Conservation (phyloP, 139 green algal genomes). For the Ettlia oleoabundans region DNA sequence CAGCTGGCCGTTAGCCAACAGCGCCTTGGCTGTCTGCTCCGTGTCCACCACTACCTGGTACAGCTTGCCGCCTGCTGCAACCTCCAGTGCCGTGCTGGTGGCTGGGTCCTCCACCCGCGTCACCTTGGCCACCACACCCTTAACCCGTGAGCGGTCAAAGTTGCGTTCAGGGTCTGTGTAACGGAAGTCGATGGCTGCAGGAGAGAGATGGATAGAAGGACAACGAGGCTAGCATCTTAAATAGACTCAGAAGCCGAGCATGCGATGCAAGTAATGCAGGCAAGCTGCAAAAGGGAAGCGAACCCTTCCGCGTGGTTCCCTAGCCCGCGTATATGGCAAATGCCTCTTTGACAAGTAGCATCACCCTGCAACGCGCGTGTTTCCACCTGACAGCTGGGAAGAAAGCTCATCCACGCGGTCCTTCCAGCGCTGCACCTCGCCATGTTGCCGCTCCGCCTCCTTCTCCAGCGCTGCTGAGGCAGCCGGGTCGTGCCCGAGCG, state of each 20-base stretch:
- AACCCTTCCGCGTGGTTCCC: no score
- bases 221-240: no score
- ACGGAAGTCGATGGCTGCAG: conserved; percentile 69
- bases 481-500: conserved; percentile 53
- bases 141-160: conserved; percentile 75
- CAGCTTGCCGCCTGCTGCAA: conserved; percentile 93
- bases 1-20: conserved; percentile 88
- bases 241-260: no score
- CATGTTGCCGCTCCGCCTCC: conserved; percentile 38
- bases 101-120: conserved; percentile 78
- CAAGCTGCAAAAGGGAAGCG: no score
- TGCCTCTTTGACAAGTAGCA: no score
- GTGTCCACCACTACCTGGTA: conserved; percentile 91
- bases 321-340: no score
- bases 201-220: no score
- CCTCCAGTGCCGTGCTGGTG: conserved; percentile 88
- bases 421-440: conserved; percentile 44
- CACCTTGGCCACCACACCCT: conserved; percentile 88
- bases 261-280: no score
- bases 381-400: conserved; percentile 58
- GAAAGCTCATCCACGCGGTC: conserved; percentile 67
- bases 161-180: conserved; percentile 80
- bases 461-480: conserved; percentile 54
- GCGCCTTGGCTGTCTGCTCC: conserved; percentile 83
- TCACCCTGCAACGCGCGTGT: no score